A percentile compares a stretch with the other conserved stretches of the same genome.
These are phyloP conservation scores for Pseudogymnoascus sp. DNA, from an alignment of 2,329 filamentous ascomycete genomes.

Conservation along the genomic window DNA sequence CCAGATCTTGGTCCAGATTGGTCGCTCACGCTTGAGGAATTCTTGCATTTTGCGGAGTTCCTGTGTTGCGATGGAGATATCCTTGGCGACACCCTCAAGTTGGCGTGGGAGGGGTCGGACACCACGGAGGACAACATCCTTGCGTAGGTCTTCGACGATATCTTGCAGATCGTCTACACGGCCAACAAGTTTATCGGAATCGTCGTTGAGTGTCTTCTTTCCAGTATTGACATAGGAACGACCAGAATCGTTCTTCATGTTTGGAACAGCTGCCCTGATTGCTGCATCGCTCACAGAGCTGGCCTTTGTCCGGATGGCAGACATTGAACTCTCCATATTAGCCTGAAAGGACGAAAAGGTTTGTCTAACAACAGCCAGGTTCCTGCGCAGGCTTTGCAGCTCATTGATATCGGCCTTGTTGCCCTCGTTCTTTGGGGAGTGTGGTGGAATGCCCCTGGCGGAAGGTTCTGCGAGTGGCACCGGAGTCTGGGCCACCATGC, in stretches of 20 bases:
- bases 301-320: conserved; percentile 73
- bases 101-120: conserved; percentile 87
- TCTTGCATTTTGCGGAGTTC: conserved; percentile 94
- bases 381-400: conserved; percentile 74
- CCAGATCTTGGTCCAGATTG: conserved; percentile 98
- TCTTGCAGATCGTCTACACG: conserved; percentile 97
- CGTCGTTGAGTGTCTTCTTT: conserved; percentile 77
- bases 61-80: conserved; percentile 72
- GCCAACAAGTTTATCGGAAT: conserved; percentile 84
- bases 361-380: conserved; percentile 85
- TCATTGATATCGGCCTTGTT: conserved; percentile 62
- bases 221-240: conserved; percentile 78
- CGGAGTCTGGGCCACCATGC: conserved; percentile 17
- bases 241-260: conserved; percentile 70
- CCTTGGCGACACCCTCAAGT: conserved; percentile 81
- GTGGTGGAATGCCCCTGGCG: background rate
- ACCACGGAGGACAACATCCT: conserved; percentile 89
- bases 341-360: conserved; percentile 88
- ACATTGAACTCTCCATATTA: conserved; percentile 84
- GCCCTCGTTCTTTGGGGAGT: conserved; percentile 23
- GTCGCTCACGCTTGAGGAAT: conserved; percentile 85
- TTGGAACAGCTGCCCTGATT: conserved; percentile 62
- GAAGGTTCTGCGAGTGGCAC: background rate
- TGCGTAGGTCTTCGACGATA: conserved; percentile 89
- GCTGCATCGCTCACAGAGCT: conserved; percentile 71